phyloP scores from a whole-genome alignment of 805 yeast genomes.

The Monosporozyma servazzii region DNA sequence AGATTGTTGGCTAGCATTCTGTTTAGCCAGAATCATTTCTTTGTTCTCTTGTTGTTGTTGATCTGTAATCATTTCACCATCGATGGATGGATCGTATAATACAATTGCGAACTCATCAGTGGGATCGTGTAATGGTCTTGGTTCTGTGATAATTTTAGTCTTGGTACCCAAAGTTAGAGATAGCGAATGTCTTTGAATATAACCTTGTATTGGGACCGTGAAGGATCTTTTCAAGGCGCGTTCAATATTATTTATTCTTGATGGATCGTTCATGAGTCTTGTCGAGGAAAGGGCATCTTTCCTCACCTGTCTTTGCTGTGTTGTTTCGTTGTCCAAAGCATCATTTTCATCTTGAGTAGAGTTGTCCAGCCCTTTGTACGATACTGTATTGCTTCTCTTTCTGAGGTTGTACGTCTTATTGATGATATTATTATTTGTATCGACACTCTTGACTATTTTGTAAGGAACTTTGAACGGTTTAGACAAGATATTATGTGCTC shows the following conservation, averaged over 20 bases:
- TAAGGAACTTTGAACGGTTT: slow-evolving; percentile 68
- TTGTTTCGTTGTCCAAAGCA: too few species aligned
- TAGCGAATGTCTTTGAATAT: slow-evolving; percentile 33
- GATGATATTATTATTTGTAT: too few species aligned
- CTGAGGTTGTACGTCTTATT: slow-evolving; percentile 9
- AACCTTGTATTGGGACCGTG: slow-evolving; percentile 48
- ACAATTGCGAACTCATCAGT: slow-evolving; percentile 89
- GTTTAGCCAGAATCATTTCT: slow-evolving; percentile 7
- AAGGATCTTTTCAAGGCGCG: slow-evolving; percentile 41
- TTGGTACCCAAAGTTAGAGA: slow-evolving; percentile 85
- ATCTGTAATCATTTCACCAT: slow-evolving; percentile 34
- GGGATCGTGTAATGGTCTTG: slow-evolving; percentile 93
- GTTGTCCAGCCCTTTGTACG: slow-evolving; percentile 36
- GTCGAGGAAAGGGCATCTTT: slow-evolving; percentile 57
- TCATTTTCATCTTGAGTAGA: not conserved
- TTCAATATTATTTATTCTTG: slow-evolving; percentile 31
- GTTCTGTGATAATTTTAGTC: slow-evolving; percentile 59
- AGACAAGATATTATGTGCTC: slow-evolving; percentile 43
- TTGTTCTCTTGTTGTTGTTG: slow-evolving; percentile 12
- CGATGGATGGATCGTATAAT: slow-evolving; percentile 89
- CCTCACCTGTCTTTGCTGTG: slow-evolving; percentile 8
- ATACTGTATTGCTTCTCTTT: slow-evolving; percentile 27
- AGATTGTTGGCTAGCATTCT: too few species aligned
- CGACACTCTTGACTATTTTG: slow-evolving; percentile 12
- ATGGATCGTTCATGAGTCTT: slow-evolving; percentile 36